phyloP scores from a whole-genome alignment of 169 alveolate genomes.

The Eimeria brunetti region DNA sequence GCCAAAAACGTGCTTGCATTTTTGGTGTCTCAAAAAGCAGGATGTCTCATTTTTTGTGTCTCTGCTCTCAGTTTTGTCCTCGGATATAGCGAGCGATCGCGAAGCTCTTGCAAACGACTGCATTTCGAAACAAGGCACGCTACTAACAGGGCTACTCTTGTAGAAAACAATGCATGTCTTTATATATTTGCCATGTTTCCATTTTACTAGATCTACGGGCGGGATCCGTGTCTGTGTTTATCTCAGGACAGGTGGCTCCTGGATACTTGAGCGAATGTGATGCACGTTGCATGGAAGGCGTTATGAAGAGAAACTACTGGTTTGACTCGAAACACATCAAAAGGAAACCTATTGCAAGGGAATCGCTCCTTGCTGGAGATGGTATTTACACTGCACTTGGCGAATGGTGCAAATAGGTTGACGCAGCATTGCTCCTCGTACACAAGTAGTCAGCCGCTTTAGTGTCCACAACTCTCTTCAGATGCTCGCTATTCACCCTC shows the following conservation, averaged over 20 bases:
- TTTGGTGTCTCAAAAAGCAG: neutral
- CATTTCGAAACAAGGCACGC: constrained; percentile 22
- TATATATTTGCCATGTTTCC: neutral
- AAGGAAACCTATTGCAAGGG: neutral
- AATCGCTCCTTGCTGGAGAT: constrained; percentile 41
- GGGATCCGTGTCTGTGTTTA: neutral
- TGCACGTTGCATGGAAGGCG: constrained; percentile 39
- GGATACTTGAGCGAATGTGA: constrained; percentile 49
- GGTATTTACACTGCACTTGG: neutral
- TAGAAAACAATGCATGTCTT: neutral
- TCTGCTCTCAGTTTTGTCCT: neutral
- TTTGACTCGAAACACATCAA: neutral
- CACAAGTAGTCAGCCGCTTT: neutral
- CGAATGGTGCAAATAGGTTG: neutral
- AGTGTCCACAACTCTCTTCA: neutral
- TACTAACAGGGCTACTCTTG: neutral
- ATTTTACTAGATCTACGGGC: neutral
- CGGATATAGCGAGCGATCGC: constrained; percentile 19
- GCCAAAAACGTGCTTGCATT: neutral
- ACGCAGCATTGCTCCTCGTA: neutral
- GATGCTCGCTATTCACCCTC: neutral
- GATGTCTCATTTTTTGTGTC: neutral
- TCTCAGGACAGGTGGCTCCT: constrained; percentile 47
- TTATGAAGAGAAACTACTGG: constrained; percentile 4
- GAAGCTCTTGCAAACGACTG: constrained; percentile 55